phyloP scores from a whole-genome alignment of 2,329 filamentous ascomycete genomes.

The Colletotrichum aenigma region DNA sequence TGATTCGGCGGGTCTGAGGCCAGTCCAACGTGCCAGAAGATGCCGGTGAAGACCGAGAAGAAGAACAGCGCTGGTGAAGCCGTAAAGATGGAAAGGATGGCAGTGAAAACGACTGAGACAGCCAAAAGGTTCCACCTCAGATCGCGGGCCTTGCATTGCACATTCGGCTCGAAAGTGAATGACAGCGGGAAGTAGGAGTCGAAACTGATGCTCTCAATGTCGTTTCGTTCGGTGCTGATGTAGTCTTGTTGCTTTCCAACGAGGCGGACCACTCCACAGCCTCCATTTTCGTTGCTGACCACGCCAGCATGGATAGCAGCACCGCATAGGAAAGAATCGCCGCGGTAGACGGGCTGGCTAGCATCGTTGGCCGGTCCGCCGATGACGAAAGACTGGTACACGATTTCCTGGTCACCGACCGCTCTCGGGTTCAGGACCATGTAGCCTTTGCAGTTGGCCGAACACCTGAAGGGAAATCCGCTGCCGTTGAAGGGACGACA shows the following conservation, averaged over 20 bases:
- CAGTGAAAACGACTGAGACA: conserved; percentile 80
- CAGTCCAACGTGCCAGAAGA: conserved; percentile 90
- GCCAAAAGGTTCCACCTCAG: conserved; percentile 84
- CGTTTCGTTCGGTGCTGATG: conserved; percentile 68
- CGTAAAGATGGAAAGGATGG: conserved; percentile 80
- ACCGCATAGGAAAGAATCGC: conserved; percentile 87
- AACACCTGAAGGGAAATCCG: conserved; percentile 76
- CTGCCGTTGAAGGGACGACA: conserved; percentile 77
- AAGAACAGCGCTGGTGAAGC: conserved; percentile 82
- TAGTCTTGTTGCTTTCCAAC: conserved; percentile 72
- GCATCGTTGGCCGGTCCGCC: conserved; percentile 62
- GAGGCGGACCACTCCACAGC: conserved; percentile 81
- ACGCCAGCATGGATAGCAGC: conserved; percentile 85
- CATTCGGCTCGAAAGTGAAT: conserved; percentile 73
- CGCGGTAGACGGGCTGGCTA: conserved; percentile 71
- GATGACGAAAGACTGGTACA: conserved; percentile 69
- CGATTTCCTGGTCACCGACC: conserved; percentile 71
- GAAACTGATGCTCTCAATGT: conserved; percentile 79
- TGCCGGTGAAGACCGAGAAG: conserved; percentile 77
- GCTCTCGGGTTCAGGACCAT: conserved; percentile 74
- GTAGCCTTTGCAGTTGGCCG: conserved; percentile 71
- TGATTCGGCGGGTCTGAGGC: conserved; percentile 84
- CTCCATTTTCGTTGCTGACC: conserved; percentile 72
- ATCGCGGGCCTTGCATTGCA: conserved; percentile 74
- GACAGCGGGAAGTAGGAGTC: conserved; percentile 89